Evolutionary conservation across 495 filamentous ascomycete genomes (phyloP).

Genomic region (Penicillium angulare): DNA sequence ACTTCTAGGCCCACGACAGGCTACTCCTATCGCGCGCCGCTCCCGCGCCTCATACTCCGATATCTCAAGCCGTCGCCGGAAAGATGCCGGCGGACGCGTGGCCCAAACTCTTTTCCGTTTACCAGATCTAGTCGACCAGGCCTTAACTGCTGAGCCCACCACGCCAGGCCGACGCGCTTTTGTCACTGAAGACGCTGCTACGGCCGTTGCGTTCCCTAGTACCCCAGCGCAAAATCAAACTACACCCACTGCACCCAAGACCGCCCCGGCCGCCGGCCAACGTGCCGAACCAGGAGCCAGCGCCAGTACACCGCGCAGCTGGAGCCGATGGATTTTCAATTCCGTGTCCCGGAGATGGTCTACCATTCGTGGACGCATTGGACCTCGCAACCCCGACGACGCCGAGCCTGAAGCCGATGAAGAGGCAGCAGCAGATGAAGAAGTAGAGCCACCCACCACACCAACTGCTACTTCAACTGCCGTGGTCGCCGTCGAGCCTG

Average conservation of each 20-base stretch:
- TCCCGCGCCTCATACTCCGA: conserved; percentile 24
- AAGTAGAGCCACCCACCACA: not conserved
- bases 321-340: conserved; percentile 18
- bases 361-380: conserved; percentile 12
- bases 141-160: conserved; percentile 14
- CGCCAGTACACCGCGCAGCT: not conserved
- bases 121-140: conserved; percentile 31
- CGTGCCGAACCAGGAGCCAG: no score
- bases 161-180: conserved; percentile 2
- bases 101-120: conserved; percentile 36
- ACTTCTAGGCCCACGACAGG: conserved; percentile 3
- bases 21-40: conserved; percentile 6
- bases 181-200: conserved; percentile 1
- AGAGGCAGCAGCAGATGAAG: not conserved
- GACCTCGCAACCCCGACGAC: not conserved
- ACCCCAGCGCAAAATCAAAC: conserved; percentile 1
- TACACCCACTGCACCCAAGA: not conserved
- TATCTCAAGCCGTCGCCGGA: conserved; percentile 29
- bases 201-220: not conserved
- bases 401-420: not conserved
- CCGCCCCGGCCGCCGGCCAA: conserved; percentile 5
- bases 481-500: no score
- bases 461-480: not conserved
- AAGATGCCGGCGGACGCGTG: conserved; percentile 29
- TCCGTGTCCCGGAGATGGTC: conserved; percentile 20